Evolutionary conservation across 2,329 filamentous ascomycete genomes (phyloP).

Genomic region (Zymoseptoria passerinii): DNA sequence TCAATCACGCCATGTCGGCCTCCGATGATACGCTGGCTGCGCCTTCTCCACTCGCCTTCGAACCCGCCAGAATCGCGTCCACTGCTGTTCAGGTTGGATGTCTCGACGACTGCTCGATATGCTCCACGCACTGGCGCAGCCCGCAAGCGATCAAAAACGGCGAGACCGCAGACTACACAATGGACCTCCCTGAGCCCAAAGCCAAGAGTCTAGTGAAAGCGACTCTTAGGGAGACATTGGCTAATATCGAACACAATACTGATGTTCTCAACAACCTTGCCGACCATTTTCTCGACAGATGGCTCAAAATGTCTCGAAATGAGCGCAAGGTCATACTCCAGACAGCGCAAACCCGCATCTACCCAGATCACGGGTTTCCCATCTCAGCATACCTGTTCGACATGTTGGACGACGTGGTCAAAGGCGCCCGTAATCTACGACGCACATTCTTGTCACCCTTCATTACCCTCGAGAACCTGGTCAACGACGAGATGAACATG

Average conservation of each 20-base stretch:
- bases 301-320: too few species aligned
- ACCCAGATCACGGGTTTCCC: background rate
- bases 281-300: too few species aligned
- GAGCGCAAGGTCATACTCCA: too few species aligned
- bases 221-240: too few species aligned
- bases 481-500: slow-evolving; percentile 3
- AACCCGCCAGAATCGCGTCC: background rate
- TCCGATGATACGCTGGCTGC: background rate
- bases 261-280: too few species aligned
- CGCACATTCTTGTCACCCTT: slow-evolving; percentile 8
- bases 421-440: background rate
- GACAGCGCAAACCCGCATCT: too few species aligned
- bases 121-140: background rate
- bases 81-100: background rate
- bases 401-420: background rate
- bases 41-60: background rate
- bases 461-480: slow-evolving; percentile 8
- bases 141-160: background rate
- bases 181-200: too few species aligned
- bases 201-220: too few species aligned
- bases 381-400: background rate
- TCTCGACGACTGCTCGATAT: background rate
- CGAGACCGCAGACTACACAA: background rate
- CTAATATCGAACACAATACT: too few species aligned
- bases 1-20: background rate